Conservation (phyloP, 2,329 filamentous ascomycete species). For the Fusarium sp. region DNA sequence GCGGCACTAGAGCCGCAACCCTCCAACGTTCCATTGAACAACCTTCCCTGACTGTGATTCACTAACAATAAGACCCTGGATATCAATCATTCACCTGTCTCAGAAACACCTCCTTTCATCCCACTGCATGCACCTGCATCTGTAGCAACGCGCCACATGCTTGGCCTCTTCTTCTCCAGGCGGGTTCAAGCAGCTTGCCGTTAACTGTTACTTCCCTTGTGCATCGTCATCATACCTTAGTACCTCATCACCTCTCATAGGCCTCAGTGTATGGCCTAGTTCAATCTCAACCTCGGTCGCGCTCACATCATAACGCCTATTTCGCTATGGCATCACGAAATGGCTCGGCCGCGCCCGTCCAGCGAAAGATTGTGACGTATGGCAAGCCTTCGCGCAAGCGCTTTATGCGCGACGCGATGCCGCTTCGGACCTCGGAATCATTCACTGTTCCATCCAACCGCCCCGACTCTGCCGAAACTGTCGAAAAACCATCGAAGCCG, state of each 20-base stretch:
- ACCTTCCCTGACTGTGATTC: conserved; percentile 19
- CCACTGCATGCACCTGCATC: conserved; percentile 5
- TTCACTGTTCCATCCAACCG: conserved; percentile 26
- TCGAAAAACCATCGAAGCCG: conserved; percentile 34
- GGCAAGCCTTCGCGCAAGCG: conserved; percentile 49
- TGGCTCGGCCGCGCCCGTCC: conserved; percentile 40
- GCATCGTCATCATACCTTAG: conserved; percentile 6
- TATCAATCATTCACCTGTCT: conserved; percentile 4
- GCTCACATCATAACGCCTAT: conserved; percentile 17
- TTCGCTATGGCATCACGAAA: conserved; percentile 42
- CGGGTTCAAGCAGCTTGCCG: conserved; percentile 19
- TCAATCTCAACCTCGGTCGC: conserved; percentile 14
- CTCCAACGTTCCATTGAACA: conserved; percentile 11
- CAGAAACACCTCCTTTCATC: conserved; percentile 18
- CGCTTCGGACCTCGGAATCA: conserved; percentile 42
- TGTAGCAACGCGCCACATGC: conserved; percentile 25
- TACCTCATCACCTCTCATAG: conserved; percentile 2
- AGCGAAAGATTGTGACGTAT: conserved; percentile 49
- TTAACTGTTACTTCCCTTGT: not conserved
- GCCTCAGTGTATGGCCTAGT: conserved; percentile 30
- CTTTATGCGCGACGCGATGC: conserved; percentile 40
- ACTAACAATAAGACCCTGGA: conserved; percentile 4
- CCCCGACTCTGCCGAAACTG: conserved; percentile 22
- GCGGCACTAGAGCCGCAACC: conserved; percentile 7
- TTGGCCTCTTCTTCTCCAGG: conserved; percentile 4